Conservation (phyloP, 2,329 filamentous ascomycete species). For the Penicillium sp. region DNA sequence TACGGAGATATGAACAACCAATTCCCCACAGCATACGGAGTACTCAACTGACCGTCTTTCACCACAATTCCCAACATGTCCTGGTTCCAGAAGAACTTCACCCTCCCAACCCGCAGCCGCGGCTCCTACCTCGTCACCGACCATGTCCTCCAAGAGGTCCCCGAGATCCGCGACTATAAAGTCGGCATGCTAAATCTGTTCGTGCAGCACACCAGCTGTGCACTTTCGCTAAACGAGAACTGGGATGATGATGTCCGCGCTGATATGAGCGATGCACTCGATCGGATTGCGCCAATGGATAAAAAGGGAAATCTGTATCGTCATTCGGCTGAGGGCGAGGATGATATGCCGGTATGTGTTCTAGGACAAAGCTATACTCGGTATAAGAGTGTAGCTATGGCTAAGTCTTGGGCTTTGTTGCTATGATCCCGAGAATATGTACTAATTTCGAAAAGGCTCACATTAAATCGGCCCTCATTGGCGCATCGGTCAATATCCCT, state of each 20-base stretch:
- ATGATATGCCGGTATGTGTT: constrained; percentile 81
- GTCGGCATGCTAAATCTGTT: constrained; percentile 85
- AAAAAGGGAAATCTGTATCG: constrained; percentile 72
- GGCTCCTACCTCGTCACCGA: constrained; percentile 90
- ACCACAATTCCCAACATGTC: constrained; percentile 45
- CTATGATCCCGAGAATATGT: neutral
- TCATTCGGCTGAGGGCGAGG: constrained; percentile 78
- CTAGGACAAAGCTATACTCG: neutral
- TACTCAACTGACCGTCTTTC: constrained; percentile 17
- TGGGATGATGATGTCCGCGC: constrained; percentile 77
- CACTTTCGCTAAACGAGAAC: constrained; percentile 90
- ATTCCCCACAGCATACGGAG: no score
- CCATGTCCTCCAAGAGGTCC: constrained; percentile 64
- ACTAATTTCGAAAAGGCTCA: constrained; percentile 58
- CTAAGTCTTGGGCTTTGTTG: neutral
- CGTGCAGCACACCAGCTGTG: constrained; percentile 91
- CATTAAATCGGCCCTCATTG: constrained; percentile 85
- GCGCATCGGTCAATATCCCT: constrained; percentile 84
- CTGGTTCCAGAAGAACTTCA: constrained; percentile 83
- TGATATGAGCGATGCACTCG: constrained; percentile 92
- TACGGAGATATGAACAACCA: no score
- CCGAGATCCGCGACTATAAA: constrained; percentile 79
- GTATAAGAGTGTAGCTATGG: neutral
- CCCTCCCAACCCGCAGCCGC: constrained; percentile 69
- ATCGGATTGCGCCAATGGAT: constrained; percentile 83